Evolutionary conservation across 441 rosid species (phyloP), one percentile per base, ranked within the genome.

Genomic region (Geranium incanum): DNA sequence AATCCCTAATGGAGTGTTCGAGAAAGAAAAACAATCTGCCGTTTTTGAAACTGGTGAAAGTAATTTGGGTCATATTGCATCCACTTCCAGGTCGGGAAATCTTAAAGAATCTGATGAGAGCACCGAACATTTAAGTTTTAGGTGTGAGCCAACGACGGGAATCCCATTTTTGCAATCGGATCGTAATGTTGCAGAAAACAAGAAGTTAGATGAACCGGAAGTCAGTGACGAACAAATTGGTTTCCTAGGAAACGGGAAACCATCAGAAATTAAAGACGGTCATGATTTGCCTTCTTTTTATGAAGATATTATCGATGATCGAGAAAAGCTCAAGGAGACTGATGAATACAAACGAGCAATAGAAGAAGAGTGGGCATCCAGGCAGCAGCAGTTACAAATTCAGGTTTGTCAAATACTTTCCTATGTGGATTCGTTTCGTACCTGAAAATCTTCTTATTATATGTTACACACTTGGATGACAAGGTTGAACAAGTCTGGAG

Each of bases 351-450:
- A 87, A 79, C 89, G 73, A 81, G 97, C 90, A 48, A 72, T 37
- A 23, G 89, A 93, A 82, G 88, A 84, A 82, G 97, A 91, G 85
- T 87, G 91, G 97, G 88, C 86, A 71, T 86, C 93, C 57, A 87
- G 92, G 82, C 87, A 89, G 74, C 81, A 21, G 39, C 86, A 88
- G 74, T 75, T 93, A 76, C 80, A 84, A 72, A 77, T 84, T 79
- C 92, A 87, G 98, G 98, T 93, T 72, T 69, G 75, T 55, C 62
- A 57, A 19, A 5, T 13, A 19, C 3, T 28, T 28, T 28, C 13
- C 57, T 50, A 50, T 50, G 57, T 50, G 57, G n/a, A 45, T 45
- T 45, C 43, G 9, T 45, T 7, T 50, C 57, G 15, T 9, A 11
- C 16, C 1, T 13, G 15, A 13, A 50, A 50, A 50, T 50, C 57